These are phyloP conservation scores for Syzygium syzygioides DNA, from an alignment of 441 rosid genomes.

Conservation along the genomic window DNA sequence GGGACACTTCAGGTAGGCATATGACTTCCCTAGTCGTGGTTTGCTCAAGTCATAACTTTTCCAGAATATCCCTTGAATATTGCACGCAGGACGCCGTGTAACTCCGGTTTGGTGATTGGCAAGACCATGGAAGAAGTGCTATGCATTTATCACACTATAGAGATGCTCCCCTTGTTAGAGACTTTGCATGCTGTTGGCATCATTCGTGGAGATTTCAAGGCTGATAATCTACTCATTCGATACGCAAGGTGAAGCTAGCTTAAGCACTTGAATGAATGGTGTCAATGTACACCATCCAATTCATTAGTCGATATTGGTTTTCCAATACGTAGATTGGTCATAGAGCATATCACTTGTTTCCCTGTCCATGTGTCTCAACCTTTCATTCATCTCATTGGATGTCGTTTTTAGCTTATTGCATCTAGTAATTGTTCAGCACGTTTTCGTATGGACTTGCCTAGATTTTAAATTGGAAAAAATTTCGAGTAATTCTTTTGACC, in stretches of 20 bases:
- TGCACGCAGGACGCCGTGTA: slow-evolving; percentile 72
- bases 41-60: not conserved
- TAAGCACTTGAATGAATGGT: not conserved
- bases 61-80: not conserved
- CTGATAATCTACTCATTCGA: slow-evolving; percentile 78
- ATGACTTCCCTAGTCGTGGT: not conserved
- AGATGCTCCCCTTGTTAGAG: slow-evolving; percentile 86
- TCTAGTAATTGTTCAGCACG: not conserved
- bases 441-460: not conserved
- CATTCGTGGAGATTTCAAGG: slow-evolving; percentile 96
- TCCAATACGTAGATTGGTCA: not conserved
- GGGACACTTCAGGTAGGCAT: slow-evolving; percentile 76
- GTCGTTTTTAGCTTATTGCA: not conserved
- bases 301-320: not conserved
- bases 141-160: slow-evolving; percentile 80
- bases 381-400: not conserved
- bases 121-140: slow-evolving; percentile 87
- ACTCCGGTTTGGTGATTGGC: slow-evolving; percentile 55
- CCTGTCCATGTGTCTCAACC: not conserved
- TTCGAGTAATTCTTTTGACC: not conserved
- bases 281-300: not conserved
- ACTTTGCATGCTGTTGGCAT: slow-evolving; percentile 79
- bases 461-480: not conserved
- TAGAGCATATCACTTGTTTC: not conserved
- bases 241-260: slow-evolving; percentile 52